A percentile compares a stretch with the other conserved stretches of the same genome.
These are phyloP conservation scores for Boletus huronensis DNA, from an alignment of 768 basidiomycete species.

Conservation along the genomic window DNA sequence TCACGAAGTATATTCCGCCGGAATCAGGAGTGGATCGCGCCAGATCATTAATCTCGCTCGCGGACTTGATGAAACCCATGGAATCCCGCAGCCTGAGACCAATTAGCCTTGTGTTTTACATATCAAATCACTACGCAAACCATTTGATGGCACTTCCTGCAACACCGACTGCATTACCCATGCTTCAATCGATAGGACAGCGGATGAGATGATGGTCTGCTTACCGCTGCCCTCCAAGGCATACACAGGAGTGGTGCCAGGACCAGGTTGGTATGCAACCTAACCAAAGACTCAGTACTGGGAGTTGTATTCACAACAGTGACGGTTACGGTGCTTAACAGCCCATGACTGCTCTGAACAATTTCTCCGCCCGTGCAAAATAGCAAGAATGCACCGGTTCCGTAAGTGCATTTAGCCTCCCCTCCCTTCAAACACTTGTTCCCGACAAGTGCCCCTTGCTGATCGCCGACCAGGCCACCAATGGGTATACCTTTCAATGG, in stretches of 20 bases:
- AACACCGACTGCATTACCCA: slow-evolving; percentile 63
- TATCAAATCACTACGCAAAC: slow-evolving; percentile 29
- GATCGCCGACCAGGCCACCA: slow-evolving; percentile 94
- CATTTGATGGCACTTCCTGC: slow-evolving; percentile 96
- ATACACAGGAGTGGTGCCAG: slow-evolving; percentile 75
- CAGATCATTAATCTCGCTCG: slow-evolving; percentile 80
- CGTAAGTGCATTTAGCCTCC: slow-evolving; percentile 97
- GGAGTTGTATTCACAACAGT: background rate
- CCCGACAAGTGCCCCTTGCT: slow-evolving; percentile 94
- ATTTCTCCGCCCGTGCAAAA: slow-evolving; percentile 91
- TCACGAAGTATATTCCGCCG: slow-evolving; percentile 94
- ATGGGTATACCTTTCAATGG: slow-evolving; percentile 74
- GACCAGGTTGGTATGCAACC: slow-evolving; percentile 90
- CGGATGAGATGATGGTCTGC: slow-evolving; percentile 25
- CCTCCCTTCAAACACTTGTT: slow-evolving; percentile 92
- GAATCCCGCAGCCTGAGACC: slow-evolving; percentile 76
- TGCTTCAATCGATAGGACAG: background rate
- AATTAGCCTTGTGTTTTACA: background rate
- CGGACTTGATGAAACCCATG: slow-evolving; percentile 75
- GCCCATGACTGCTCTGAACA: slow-evolving; percentile 79
- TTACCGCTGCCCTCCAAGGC: slow-evolving; percentile 92
- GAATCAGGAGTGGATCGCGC: slow-evolving; percentile 73
- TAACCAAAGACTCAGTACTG: slow-evolving; percentile 27
- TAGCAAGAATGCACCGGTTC: slow-evolving; percentile 93
- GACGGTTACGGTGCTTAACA: slow-evolving; percentile 75